Evolutionary conservation across 208 protist genomes (phyloP), one percentile per base, ranked within the genome.

Genomic region (Angomonas deanei): DNA sequence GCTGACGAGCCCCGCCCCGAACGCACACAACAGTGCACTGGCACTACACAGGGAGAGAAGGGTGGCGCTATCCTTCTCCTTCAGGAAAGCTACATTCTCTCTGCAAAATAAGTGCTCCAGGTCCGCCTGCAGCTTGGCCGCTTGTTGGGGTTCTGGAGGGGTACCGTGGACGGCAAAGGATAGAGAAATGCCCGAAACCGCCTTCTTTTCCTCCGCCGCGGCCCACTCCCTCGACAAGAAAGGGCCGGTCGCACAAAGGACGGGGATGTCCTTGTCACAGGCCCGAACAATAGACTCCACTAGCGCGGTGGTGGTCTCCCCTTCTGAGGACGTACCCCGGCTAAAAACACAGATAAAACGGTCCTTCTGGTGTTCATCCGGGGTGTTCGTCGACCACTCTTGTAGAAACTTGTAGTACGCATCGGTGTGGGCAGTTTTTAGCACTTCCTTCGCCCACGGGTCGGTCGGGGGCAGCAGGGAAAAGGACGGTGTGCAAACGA

Each of bases 1-100:
- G 64, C 86, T 91, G 31, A 96, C 86, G 58, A 96, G 68, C 0
- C 89, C 89, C 1, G 84, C 89, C 1, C 89, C 89, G 54, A 96
- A 85, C n/a, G 74, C 57, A 64, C 83, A 91, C 55, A 96, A 72
- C 11, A 80, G 84, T 17, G 65, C 38, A 61, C 84, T 92, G 23
- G 67, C 86, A 39, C 93, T 96, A 6, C 88, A 68, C 26, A 93
- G 39, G 0, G 73, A 71, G 31, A 96, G 66, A 28, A 92, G 28
- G 3, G 64, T 80, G 0, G 78, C 84, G 11, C 64, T 55, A 11
- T 69, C 66, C 1, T 61, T 60, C 27, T 72, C 74, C 19, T 19
- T 61, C 49, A 85, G 55, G 54, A 69, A 83, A 10, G 61, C 82
- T 17, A 92, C 70, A 59, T 68, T 78, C 71, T 95, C 88, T 3